Evolutionary conservation across 2,329 filamentous ascomycete species (phyloP).

Genomic region (Penicillium decumbens): DNA sequence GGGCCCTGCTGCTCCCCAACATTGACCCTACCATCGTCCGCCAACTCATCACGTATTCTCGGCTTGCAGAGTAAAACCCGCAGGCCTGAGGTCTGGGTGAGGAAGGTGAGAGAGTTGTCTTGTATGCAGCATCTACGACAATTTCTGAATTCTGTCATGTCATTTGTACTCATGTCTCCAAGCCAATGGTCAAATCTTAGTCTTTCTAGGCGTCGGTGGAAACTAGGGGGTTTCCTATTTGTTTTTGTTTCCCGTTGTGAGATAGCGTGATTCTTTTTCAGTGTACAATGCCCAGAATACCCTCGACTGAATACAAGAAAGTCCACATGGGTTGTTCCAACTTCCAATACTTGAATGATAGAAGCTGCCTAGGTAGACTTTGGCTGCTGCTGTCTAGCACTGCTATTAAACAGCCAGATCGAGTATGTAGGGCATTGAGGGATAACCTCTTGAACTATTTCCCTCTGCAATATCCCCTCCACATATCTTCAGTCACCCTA

Average conservation of each 20-base stretch:
- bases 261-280: constrained; percentile 22
- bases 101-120: not conserved
- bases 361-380: not conserved
- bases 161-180: constrained; percentile 24
- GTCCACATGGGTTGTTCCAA: not conserved
- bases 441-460: no score
- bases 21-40: constrained; percentile 61
- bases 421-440: not conserved
- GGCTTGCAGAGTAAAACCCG: constrained; percentile 44
- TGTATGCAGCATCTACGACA: constrained; percentile 20
- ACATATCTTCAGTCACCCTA: no score
- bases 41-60: constrained; percentile 62
- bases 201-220: constrained; percentile 21
- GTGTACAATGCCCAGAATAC: constrained; percentile 39
- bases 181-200: constrained; percentile 12
- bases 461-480: no score
- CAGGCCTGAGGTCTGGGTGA: not conserved
- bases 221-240: constrained; percentile 10
- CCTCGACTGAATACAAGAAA: constrained; percentile 28
- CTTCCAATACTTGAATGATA: not conserved
- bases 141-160: constrained; percentile 24
- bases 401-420: not conserved
- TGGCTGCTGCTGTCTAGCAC: not conserved
- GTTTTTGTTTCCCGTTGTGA: constrained; percentile 16
- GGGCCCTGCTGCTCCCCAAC: constrained; percentile 62